A percentile compares a stretch with the other conserved stretches of the same genome.
These are phyloP conservation scores for Pyropia yezoensis DNA, from an alignment of 23 red algal species.

Conservation along the genomic window DNA sequence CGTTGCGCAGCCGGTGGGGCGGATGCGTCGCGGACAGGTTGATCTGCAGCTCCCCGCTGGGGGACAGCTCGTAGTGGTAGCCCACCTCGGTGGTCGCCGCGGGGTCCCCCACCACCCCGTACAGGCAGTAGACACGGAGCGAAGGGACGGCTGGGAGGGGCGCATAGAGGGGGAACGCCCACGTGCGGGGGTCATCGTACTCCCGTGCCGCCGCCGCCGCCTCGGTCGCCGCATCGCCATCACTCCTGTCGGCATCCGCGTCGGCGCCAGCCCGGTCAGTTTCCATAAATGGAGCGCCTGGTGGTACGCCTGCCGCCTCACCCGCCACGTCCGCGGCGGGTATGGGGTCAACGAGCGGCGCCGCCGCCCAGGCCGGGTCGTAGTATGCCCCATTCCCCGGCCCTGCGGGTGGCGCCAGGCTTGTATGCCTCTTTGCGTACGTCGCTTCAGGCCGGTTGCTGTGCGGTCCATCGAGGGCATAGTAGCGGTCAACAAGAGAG, in stretches of 20 bases:
- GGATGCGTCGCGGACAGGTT: not conserved
- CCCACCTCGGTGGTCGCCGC: not conserved
- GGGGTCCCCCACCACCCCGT: not conserved
- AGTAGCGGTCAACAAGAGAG: too few relatives aligned
- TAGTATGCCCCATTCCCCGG: too few relatives aligned
- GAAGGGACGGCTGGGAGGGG: not conserved
- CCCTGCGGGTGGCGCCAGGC: too few relatives aligned
- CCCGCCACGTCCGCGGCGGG: too few relatives aligned
- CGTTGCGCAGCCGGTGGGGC: not conserved
- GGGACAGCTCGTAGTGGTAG: not conserved
- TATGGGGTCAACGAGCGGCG: too few relatives aligned
- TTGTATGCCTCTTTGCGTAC: too few relatives aligned
- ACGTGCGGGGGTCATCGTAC: conserved; percentile 1
- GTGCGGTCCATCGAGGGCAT: too few relatives aligned
- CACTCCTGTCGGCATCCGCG: too few relatives aligned
- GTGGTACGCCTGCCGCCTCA: too few relatives aligned
- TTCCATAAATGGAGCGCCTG: not conserved
- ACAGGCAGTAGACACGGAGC: conserved; percentile 2
- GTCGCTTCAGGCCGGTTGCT: too few relatives aligned
- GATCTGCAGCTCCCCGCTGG: not conserved
- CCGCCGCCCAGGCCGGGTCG: too few relatives aligned
- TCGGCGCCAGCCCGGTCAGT: not conserved
- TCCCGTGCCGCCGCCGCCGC: not conserved
- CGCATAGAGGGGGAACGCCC: not conserved
- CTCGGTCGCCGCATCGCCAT: too few relatives aligned